Percentiles rank a stretch among this genome's conserved stretches.
Evolutionary conservation across 2,329 filamentous ascomycete genomes (phyloP).

Genomic region (Paecilomyces niveus): DNA sequence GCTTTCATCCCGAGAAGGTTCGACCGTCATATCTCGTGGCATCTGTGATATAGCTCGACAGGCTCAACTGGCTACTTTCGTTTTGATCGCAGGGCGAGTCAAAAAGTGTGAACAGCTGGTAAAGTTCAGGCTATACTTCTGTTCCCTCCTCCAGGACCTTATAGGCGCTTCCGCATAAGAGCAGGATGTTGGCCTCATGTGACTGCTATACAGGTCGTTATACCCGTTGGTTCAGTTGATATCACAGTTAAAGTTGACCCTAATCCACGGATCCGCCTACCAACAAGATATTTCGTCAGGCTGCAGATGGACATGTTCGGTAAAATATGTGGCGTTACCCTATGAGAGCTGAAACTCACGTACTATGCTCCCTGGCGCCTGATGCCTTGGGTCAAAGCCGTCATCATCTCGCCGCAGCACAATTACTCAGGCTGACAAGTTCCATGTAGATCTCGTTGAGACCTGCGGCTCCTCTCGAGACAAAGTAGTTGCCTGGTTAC

Average conservation of each 20-base stretch:
- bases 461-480: neutral
- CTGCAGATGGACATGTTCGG: neutral
- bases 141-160: neutral
- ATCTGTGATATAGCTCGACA: too few relatives aligned
- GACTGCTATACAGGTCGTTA: neutral
- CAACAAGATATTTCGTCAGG: neutral
- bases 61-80: too few relatives aligned
- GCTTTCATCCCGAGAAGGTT: neutral
- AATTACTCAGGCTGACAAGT: neutral
- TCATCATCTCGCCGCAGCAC: neutral
- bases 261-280: neutral
- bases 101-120: too few relatives aligned
- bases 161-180: neutral
- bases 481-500: neutral
- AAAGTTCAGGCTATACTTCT: neutral
- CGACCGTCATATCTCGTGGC: neutral
- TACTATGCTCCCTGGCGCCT: neutral
- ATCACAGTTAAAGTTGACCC: neutral
- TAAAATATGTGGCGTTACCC: neutral
- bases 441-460: neutral
- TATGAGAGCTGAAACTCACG: neutral
- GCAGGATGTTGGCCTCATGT: neutral
- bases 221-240: neutral
- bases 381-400: neutral
- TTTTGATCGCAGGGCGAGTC: too few relatives aligned